A percentile compares a stretch with the other conserved stretches of the same genome.
phyloP scores from a whole-genome alignment of 2,329 filamentous ascomycete genomes.

The Cercospora sojina region DNA sequence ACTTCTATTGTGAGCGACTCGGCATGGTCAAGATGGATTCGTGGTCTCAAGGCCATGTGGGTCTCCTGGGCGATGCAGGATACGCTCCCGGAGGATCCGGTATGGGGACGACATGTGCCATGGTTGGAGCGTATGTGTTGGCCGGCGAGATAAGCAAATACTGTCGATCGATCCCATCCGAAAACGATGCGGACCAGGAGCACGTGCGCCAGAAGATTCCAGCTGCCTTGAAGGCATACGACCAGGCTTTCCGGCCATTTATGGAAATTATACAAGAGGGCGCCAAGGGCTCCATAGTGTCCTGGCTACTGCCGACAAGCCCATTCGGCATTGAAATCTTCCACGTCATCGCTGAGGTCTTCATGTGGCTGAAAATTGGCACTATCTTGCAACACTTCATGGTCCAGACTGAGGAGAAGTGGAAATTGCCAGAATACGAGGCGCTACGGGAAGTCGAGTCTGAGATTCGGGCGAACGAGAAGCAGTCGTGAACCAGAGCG shows the following conservation, averaged over 20 bases:
- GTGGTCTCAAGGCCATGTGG: slow-evolving; percentile 33
- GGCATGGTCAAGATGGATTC: slow-evolving; percentile 7
- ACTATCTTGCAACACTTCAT: slow-evolving; percentile 14
- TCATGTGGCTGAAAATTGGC: slow-evolving; percentile 20
- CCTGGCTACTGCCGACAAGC: slow-evolving; percentile 36
- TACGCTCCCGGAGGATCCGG: slow-evolving; percentile 24
- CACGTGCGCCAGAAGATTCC: slow-evolving; percentile 5
- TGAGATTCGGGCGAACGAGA: background rate
- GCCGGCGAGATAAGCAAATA: slow-evolving; percentile 30
- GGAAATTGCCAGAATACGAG: slow-evolving; percentile 9
- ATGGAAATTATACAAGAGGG: slow-evolving; percentile 24
- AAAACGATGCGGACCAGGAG: background rate
- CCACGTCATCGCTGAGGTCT: slow-evolving; percentile 23
- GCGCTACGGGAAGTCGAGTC: background rate
- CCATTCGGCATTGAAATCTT: slow-evolving; percentile 32
- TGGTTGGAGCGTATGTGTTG: slow-evolving; percentile 31
- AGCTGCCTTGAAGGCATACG: slow-evolving; percentile 25
- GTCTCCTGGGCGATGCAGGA: slow-evolving; percentile 32
- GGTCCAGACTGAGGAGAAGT: slow-evolving; percentile 3
- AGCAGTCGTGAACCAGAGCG: background rate
- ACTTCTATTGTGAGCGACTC: slow-evolving; percentile 36
- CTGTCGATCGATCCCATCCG: background rate
- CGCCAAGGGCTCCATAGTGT: slow-evolving; percentile 16
- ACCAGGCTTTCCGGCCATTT: slow-evolving; percentile 23
- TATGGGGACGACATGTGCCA: slow-evolving; percentile 29